A percentile compares a stretch with the other conserved stretches of the same genome.
phyloP scores from a whole-genome alignment of 1,284 basidiomycete genomes.

The Lignosus rhinocerotis region DNA sequence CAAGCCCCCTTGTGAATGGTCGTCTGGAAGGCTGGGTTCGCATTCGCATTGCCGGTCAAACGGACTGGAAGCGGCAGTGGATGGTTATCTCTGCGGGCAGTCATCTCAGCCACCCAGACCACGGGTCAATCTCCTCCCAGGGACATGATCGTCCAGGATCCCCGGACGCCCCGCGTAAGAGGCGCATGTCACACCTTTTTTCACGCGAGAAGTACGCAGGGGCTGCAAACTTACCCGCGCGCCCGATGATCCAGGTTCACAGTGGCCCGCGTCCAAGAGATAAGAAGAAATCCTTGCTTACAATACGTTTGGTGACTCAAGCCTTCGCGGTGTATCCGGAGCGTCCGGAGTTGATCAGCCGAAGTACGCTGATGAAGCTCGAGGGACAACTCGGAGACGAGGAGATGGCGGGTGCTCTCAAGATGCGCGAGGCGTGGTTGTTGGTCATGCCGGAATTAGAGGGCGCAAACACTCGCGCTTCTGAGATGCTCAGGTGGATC shows the following conservation, averaged over 20 bases:
- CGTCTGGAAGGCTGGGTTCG: conserved; percentile 93
- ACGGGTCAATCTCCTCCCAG: conserved; percentile 36
- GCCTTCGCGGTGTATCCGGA: conserved; percentile 93
- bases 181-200: conserved; percentile 72
- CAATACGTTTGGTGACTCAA: conserved; percentile 58
- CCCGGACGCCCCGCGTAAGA: conserved; percentile 45
- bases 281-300: conserved; percentile 64
- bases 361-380: conserved; percentile 87
- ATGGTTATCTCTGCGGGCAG: conserved; percentile 59
- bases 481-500: conserved; percentile 95
- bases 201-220: conserved; percentile 42
- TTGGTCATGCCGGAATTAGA: conserved; percentile 85
- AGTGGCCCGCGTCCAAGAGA: conserved; percentile 66
- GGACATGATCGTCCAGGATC: conserved; percentile 25
- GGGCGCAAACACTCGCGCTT: conserved; percentile 46
- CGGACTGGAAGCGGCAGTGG: conserved; percentile 95
- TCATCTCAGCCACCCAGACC: conserved; percentile 22
- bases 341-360: conserved; percentile 85
- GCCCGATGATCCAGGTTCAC: conserved; percentile 60
- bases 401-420: conserved; percentile 63
- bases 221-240: conserved; percentile 33
- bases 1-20: conserved; percentile 68
- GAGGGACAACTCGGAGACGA: conserved; percentile 83
- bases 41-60: conserved; percentile 90
- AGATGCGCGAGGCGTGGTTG: conserved; percentile 75